phyloP scores from a whole-genome alignment of 495 filamentous ascomycete species.

The Arthonia radiata region DNA sequence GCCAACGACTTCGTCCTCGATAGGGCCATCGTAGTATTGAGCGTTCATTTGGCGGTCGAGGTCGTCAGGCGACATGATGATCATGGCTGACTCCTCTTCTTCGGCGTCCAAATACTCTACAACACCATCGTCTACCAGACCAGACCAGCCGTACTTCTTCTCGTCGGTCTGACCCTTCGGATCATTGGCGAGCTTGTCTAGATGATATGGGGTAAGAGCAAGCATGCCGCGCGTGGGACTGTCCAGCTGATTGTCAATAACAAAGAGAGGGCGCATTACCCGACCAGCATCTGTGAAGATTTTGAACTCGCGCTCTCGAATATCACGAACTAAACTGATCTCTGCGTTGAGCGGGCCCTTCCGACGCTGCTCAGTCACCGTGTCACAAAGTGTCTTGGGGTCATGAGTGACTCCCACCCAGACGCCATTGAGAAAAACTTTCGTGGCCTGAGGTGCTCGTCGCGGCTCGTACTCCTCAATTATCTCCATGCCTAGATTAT shows the following conservation, averaged over 20 bases:
- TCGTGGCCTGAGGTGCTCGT: conserved; percentile 73
- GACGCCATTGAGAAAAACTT: conserved; percentile 92
- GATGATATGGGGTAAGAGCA: conserved; percentile 59
- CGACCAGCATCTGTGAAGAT: conserved; percentile 93
- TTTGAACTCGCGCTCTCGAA: conserved; percentile 91
- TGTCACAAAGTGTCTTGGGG: conserved; percentile 50
- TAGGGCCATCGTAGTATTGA: conserved; percentile 36
- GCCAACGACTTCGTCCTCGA: conserved; percentile 32
- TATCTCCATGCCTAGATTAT: conserved; percentile 77
- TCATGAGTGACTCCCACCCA: conserved; percentile 87
- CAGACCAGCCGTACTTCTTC: conserved; percentile 64
- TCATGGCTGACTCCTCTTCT: conserved; percentile 96
- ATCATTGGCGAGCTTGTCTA: conserved; percentile 41
- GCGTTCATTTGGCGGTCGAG: conserved; percentile 43
- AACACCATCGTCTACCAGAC: conserved; percentile 50
- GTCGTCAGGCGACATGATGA: conserved; percentile 94
- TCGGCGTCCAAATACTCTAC: conserved; percentile 95
- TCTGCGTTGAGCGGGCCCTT: conserved; percentile 59
- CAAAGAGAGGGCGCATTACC: conserved; percentile 78
- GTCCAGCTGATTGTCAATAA: conserved; percentile 51
- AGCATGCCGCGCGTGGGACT: conserved; percentile 50
- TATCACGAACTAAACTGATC: conserved; percentile 81
- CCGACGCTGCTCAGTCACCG: conserved; percentile 53
- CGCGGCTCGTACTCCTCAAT: conserved; percentile 89
- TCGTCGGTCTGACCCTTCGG: conserved; percentile 35